Evolutionary conservation across 164 flowering plant species (phyloP).

Genomic region (Berberis thunbergii): DNA sequence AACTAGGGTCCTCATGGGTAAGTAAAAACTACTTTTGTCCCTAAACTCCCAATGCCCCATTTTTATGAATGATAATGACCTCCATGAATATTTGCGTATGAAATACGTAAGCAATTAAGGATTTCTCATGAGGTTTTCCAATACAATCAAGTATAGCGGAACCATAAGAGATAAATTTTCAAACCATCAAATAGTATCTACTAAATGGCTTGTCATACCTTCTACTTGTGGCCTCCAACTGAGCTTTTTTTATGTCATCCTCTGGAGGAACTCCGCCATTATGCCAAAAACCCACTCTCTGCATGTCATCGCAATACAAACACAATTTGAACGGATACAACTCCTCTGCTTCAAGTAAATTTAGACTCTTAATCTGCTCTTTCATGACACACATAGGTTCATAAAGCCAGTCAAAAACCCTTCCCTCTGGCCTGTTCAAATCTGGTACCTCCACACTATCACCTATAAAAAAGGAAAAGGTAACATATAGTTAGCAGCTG

Average conservation of each 20-base stretch:
- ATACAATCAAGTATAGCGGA: background rate
- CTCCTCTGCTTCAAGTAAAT: slow-evolving; percentile 21
- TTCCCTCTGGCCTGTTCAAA: slow-evolving; percentile 35
- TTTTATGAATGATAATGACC: too few relatives aligned
- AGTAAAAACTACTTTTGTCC: too few relatives aligned
- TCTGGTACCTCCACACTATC: slow-evolving; percentile 24
- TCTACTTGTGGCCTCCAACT: slow-evolving; percentile 30
- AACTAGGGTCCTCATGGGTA: too few relatives aligned
- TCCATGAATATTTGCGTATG: too few relatives aligned
- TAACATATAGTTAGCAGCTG: background rate
- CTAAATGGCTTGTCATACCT: slow-evolving; percentile 12
- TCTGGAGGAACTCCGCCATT: slow-evolving; percentile 34
- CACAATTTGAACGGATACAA: slow-evolving; percentile 20
- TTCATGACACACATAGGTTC: slow-evolving; percentile 33
- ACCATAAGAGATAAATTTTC: background rate
- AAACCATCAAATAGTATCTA: too few relatives aligned
- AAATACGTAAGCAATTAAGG: too few relatives aligned
- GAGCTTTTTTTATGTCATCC: slow-evolving; percentile 30
- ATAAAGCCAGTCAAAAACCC: slow-evolving; percentile 39
- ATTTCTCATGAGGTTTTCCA: background rate
- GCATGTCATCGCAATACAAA: slow-evolving; percentile 20
- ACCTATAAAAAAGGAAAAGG: slow-evolving; percentile 14
- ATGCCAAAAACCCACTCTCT: slow-evolving; percentile 25
- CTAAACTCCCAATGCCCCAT: too few relatives aligned
- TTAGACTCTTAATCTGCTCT: slow-evolving; percentile 26